Evolutionary conservation across 2,329 filamentous ascomycete species (phyloP).

Genomic region (Apiospora aurea): DNA sequence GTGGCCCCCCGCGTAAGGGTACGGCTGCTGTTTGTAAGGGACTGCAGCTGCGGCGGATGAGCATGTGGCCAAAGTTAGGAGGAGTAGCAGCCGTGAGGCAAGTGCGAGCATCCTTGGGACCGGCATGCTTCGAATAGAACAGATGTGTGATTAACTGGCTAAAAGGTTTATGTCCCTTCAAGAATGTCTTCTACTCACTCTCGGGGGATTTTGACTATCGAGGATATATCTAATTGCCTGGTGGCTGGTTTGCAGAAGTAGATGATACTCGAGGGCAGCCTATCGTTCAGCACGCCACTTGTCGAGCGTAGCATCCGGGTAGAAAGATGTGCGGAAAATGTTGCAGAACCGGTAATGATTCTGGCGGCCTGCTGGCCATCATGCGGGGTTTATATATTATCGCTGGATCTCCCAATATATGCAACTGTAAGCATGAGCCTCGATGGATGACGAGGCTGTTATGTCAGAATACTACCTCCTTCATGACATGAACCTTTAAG

Average conservation of each 20-base stretch:
- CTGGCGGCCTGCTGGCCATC: background rate
- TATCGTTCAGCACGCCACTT: background rate
- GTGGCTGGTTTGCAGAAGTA: background rate
- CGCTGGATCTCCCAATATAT: background rate
- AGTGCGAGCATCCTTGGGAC: background rate
- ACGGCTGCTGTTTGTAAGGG: background rate
- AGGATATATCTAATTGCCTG: background rate
- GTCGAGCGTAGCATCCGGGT: constrained; percentile 5
- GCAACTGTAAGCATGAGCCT: background rate
- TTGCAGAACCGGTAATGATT: background rate
- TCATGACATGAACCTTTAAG: background rate
- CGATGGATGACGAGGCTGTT: background rate
- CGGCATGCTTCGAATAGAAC: background rate
- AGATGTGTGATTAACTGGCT: background rate
- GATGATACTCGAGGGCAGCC: background rate
- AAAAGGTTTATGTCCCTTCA: no score
- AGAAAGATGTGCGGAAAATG: background rate
- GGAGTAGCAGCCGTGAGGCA: background rate
- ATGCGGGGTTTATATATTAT: constrained; percentile 1
- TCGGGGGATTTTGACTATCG: no score
- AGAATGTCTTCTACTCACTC: background rate
- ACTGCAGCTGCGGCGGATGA: background rate
- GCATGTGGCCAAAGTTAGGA: background rate
- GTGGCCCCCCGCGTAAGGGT: background rate
- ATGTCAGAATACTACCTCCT: background rate